Percentiles rank a stretch among this genome's conserved stretches.
These are phyloP conservation scores for Mycosphaerella sp. DNA, from an alignment of 2,329 filamentous ascomycete species.

Conservation along the genomic window DNA sequence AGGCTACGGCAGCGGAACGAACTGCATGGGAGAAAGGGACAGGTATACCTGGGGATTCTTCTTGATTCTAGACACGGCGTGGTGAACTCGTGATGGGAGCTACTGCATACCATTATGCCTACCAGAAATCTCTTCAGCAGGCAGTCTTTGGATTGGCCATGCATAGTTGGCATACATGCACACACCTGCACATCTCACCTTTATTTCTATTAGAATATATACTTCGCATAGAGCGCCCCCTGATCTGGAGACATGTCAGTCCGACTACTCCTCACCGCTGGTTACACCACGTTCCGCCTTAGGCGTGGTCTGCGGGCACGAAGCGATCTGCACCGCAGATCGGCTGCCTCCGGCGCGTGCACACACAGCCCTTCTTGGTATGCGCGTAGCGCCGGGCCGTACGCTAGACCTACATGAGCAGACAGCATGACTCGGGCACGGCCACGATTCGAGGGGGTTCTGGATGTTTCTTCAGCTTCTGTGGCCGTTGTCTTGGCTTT, in stretches of 20 bases:
- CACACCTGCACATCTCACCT: too few relatives aligned
- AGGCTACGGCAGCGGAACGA: constrained; percentile 12
- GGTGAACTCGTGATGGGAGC: constrained; percentile 5
- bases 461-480: background rate
- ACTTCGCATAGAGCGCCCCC: constrained; percentile 4
- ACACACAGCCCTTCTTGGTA: background rate
- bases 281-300: constrained; percentile 11
- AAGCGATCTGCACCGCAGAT: constrained; percentile 6
- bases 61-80: background rate
- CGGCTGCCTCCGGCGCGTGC: constrained; percentile 8
- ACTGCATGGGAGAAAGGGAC: constrained; percentile 14
- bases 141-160: constrained; percentile 12
- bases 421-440: constrained; percentile 9
- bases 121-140: constrained; percentile 18
- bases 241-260: constrained; percentile 11
- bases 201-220: background rate
- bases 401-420: constrained; percentile 1
- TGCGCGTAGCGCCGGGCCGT: constrained; percentile 10
- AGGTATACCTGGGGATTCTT: constrained; percentile 3
- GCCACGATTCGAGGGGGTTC: constrained; percentile 6
- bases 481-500: background rate
- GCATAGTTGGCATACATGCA: background rate
- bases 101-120: constrained; percentile 20
- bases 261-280: constrained; percentile 19
- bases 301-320: background rate